These are phyloP conservation scores for Cucurbita pepo DNA, from an alignment of 306 rosid species.

Conservation along the genomic window DNA sequence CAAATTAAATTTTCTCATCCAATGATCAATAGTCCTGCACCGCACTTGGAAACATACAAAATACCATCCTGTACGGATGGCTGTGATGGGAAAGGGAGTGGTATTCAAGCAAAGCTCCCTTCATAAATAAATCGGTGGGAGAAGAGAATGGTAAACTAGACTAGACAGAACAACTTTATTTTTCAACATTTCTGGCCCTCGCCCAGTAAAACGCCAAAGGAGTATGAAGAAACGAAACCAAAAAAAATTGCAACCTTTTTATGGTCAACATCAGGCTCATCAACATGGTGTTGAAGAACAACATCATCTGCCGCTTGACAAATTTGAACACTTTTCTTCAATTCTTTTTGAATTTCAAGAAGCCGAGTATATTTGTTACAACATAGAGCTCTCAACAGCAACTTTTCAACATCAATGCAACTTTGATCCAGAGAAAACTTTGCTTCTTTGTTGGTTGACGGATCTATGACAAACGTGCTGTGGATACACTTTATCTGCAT, in stretches of 20 bases:
- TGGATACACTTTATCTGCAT: conserved; percentile 74
- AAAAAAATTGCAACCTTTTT: conserved; percentile 32
- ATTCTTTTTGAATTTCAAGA: conserved; percentile 81
- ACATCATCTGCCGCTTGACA: conserved; percentile 53
- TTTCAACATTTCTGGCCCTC: neutral
- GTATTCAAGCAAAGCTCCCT: neutral
- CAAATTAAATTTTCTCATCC: neutral
- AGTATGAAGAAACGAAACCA: neutral
- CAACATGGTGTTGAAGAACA: conserved; percentile 46
- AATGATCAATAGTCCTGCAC: neutral
- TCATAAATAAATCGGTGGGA: neutral
- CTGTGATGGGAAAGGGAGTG: neutral
- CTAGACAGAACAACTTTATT: neutral
- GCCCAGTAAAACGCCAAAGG: neutral
- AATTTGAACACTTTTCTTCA: conserved; percentile 59
- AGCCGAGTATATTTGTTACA: conserved; percentile 85
- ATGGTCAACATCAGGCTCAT: conserved; percentile 38
- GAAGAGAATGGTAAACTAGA: neutral
- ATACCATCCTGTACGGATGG: neutral
- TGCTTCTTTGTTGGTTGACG: conserved; percentile 75
- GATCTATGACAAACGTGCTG: conserved; percentile 82
- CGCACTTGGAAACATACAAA: neutral
- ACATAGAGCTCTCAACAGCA: conserved; percentile 75
- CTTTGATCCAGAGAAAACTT: conserved; percentile 68
- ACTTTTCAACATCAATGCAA: conserved; percentile 87